Evolutionary conservation across 441 rosid species (phyloP).

Genomic region (Syzygium syzygioides): DNA sequence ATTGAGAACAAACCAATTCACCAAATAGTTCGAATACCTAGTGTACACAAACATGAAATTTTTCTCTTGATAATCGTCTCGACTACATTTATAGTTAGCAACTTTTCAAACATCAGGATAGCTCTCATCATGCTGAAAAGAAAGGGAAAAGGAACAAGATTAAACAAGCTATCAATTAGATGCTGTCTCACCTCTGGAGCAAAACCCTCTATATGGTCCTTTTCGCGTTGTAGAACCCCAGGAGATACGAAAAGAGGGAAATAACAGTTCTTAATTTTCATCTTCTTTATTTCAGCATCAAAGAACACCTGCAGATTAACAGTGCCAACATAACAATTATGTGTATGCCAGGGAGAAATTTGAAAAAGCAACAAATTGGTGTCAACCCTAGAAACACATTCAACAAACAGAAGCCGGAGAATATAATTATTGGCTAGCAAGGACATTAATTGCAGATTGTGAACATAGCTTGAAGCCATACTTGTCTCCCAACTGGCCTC

Average conservation of each 20-base stretch:
- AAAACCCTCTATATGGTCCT: slow-evolving; percentile 94
- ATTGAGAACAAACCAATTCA: neutral
- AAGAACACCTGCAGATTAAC: slow-evolving; percentile 61
- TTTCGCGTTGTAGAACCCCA: slow-evolving; percentile 78
- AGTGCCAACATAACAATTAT: neutral
- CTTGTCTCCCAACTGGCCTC: neutral
- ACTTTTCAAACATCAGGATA: neutral
- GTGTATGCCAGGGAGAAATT: neutral
- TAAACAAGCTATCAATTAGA: neutral
- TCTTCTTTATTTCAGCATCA: slow-evolving; percentile 84
- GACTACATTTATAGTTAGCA: neutral
- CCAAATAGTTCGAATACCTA: neutral
- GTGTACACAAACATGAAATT: neutral
- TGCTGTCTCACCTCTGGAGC: slow-evolving; percentile 87
- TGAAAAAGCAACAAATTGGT: neutral
- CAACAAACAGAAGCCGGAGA: neutral
- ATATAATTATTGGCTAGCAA: neutral
- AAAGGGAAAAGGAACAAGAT: neutral
- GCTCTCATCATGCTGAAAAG: neutral
- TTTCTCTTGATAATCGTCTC: neutral
- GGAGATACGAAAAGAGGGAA: slow-evolving; percentile 97
- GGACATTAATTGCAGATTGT: neutral
- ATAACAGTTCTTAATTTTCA: slow-evolving; percentile 91
- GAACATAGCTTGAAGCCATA: neutral
- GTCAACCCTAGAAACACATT: neutral